Base-by-base conservation (phyloP, 2,329 filamentous ascomycete species). In the Monilinia vaccinii-corymbosi region DNA sequence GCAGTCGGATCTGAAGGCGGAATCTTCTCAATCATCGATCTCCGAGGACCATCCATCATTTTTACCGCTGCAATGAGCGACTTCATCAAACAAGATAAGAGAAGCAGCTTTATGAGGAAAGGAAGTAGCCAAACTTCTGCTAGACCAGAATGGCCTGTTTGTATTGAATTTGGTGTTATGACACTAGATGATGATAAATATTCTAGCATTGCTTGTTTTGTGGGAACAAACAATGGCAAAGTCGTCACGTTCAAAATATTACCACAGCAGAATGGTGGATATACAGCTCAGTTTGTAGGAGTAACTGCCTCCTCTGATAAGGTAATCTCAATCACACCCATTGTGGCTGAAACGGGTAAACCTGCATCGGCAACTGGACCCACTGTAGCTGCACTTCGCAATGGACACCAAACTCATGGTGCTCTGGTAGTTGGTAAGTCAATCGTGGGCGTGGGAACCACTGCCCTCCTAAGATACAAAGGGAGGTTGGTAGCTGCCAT, bases 181-280 rank as follows among this genome's bases (percentile, higher is more conserved):
- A 95, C 89, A 3, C 76, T 97, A 4, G 94, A 97, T 47, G 89
- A 87, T n/a, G 93, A 97, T 70, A 85, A 90, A 65, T 99, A 96
- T 72, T 97, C 94, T 1, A 97, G 91, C 69, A 96, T 99, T 60
- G 84, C 87, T 61, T 88, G 94, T 66, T 95, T 97, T 66, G 89
- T 95, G 2, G 94, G 94, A 23, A 97, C 94, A 0, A 92, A 87
- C 65, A 74, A 84, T 34, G 94, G 94, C 45, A 90, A 89, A 68
- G 77, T 97, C 21, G 84, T 86, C 8, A 97, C 93, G 0, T 93
- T 97, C 76, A 97, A 96, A 75, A 79, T 99, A 25, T 76, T 97
- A 2, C 94, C 94, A 0, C 81, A 86, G 16, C 69, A 76, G 11
- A 82, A 81, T 57, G 82, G 86, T 5, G 80, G 85, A 13, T 97